Percentiles rank a stretch among this genome's conserved stretches.
phyloP scores from a whole-genome alignment of 768 basidiomycete species.

The Omphalotus guepiniiformis region DNA sequence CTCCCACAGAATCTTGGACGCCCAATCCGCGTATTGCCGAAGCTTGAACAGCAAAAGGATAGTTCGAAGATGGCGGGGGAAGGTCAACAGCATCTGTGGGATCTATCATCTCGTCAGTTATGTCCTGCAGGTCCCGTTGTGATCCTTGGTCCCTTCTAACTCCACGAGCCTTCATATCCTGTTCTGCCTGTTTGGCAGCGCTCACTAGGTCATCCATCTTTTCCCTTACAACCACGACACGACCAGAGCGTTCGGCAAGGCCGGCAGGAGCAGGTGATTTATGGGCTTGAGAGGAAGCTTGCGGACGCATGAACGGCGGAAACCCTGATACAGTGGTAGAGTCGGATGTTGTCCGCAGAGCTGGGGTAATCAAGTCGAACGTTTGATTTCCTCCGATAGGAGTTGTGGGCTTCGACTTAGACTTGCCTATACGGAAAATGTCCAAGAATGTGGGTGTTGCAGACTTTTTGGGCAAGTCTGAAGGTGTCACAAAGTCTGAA shows the following conservation, averaged over 20 bases:
- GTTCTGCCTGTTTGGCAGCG: constrained; percentile 74
- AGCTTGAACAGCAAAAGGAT: constrained; percentile 72
- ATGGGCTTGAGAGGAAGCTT: constrained; percentile 33
- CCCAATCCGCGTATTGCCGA: constrained; percentile 70
- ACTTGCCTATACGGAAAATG: constrained; percentile 64
- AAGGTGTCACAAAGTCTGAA: constrained; percentile 50
- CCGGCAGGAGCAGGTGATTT: constrained; percentile 30
- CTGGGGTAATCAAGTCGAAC: constrained; percentile 37
- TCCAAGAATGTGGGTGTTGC: constrained; percentile 61
- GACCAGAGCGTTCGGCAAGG: constrained; percentile 39
- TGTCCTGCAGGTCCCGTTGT: constrained; percentile 27
- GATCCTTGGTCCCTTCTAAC: constrained; percentile 42
- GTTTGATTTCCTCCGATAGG: constrained; percentile 32
- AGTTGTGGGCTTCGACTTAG: constrained; percentile 60
- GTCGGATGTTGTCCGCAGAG: constrained; percentile 63
- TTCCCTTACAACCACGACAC: constrained; percentile 83
- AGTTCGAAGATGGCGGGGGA: constrained; percentile 62
- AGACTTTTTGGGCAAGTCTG: constrained; percentile 40
- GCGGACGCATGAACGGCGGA: constrained; percentile 25
- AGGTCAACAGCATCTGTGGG: constrained; percentile 83
- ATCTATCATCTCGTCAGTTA: constrained; percentile 61
- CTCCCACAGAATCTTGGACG: constrained; percentile 71
- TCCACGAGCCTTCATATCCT: constrained; percentile 59
- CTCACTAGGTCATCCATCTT: constrained; percentile 65
- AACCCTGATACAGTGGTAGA: constrained; percentile 47